Base-by-base conservation (phyloP, 2,329 filamentous ascomycete species). In the Aspergillus quadricinctus region DNA sequence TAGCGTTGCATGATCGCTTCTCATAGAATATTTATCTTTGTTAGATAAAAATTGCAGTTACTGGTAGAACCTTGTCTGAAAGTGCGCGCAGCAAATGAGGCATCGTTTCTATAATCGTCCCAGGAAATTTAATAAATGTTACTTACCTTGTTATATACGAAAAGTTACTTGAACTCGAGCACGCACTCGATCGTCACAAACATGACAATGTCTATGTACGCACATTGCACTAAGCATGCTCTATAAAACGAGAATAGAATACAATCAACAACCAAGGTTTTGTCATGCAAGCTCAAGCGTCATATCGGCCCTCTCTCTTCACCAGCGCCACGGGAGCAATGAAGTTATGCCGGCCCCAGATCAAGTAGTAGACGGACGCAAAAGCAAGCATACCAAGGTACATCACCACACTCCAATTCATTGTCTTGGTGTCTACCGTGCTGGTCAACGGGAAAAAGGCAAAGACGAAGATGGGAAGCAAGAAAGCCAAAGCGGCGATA, bases 391-490 rank as follows among this genome's bases (percentile, higher is more conserved):
- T 69, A 4, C 70, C 71, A n/a, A 73, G 71, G 54, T 78, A 81
- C 63, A 81, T 78, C 1, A 70, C 64, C 45, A 75, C 69, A 40
- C 73, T 75, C 77, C 78, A 81, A 58, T 81, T 81, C 77, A 81
- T 80, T 4, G 71, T 72, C 52, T 64, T 58, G 8, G 61, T 57
- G 9, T 63, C 63, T 25, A 76, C 74, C 3, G 64, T 59, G 9
- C 65, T 69, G 0, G 61, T 63, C 11, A 69, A 59, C 0, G 78
- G 78, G 59, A 80, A 81, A 57, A 80, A 80, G 0, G 70, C 64
- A 54, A 80, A 79, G 1, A 77, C 53, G 31, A 78, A 76, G 3
- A 75, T 64, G 0, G 76, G 64, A 2, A 68, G 51, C 2, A 80
- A 58, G 54, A 76, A 80, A 0, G 66, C 50, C 21, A 80, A 60